Percentiles rank a stretch among this genome's conserved stretches.
These are phyloP conservation scores for Lagenaria siceraria DNA, from an alignment of 306 rosid species.

Conservation along the genomic window DNA sequence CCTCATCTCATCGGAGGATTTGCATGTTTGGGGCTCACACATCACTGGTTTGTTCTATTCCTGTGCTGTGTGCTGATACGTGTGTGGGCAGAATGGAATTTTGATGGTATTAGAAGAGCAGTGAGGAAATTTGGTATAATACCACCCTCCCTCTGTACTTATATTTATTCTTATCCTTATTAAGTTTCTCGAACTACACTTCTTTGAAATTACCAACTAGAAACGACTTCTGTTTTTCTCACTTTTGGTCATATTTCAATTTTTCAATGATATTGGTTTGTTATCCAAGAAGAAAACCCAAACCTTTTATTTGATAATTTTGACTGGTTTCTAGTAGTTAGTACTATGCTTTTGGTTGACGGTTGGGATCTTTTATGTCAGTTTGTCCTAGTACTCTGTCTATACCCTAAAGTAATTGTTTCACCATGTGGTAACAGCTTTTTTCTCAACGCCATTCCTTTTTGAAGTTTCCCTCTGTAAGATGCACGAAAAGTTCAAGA, in stretches of 20 bases:
- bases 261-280: neutral
- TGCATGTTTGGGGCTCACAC: neutral
- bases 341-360: neutral
- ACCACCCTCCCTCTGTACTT: neutral
- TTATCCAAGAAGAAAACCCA: neutral
- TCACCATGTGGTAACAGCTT: slow-evolving; percentile 38
- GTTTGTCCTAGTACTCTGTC: neutral
- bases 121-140: neutral
- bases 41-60: neutral
- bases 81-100: neutral
- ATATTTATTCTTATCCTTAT: neutral
- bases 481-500: slow-evolving; percentile 41
- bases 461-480: slow-evolving; percentile 37
- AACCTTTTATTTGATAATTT: neutral
- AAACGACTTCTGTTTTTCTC: neutral
- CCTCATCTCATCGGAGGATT: neutral
- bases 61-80: neutral
- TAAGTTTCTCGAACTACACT: neutral
- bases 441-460: slow-evolving; percentile 37
- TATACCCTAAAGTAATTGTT: slow-evolving; percentile 12
- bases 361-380: neutral
- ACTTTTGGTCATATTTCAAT: neutral
- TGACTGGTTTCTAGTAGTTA: neutral
- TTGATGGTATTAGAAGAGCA: neutral
- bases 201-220: neutral